Percentiles rank a stretch among this genome's conserved stretches.
Conservation (phyloP, 1,284 basidiomycete genomes). For the Taiwanofungus camphoratus region DNA sequence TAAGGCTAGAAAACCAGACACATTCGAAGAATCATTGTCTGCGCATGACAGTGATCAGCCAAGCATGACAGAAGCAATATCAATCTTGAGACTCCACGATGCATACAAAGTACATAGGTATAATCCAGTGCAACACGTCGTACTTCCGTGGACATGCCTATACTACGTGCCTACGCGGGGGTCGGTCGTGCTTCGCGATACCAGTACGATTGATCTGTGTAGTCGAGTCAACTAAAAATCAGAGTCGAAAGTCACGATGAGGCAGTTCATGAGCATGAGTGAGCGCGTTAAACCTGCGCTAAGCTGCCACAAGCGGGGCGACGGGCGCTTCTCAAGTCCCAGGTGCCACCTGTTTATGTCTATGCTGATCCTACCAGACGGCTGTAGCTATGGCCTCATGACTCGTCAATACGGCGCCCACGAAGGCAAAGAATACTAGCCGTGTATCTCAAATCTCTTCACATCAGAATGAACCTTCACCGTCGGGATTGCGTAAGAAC, state of each 20-base stretch:
- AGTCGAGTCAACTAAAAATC: neutral
- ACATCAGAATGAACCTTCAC: no score
- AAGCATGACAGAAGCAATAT: slow-evolving; percentile 1
- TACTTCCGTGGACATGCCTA: neutral
- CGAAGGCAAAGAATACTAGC: no score
- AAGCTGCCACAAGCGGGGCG: neutral
- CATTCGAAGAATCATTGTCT: slow-evolving; percentile 64
- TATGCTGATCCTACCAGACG: no score
- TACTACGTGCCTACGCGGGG: neutral
- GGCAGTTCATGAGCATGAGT: neutral
- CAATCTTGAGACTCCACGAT: neutral
- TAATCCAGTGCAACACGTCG: slow-evolving; percentile 40
- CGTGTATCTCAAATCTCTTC: no score
- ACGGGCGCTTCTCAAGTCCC: no score
- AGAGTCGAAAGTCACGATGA: neutral
- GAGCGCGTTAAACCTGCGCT: neutral
- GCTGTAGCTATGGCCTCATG: no score
- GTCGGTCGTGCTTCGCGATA: neutral
- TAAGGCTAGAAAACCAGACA: slow-evolving; percentile 61
- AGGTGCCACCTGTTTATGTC: no score
- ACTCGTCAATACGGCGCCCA: no score
- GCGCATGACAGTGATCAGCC: slow-evolving; percentile 12
- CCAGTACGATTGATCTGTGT: neutral
- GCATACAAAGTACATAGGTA: slow-evolving; percentile 64
- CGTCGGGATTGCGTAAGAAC: no score